These are phyloP conservation scores for Choiromyces venosus DNA, from an alignment of 495 filamentous ascomycete genomes.

Conservation along the genomic window DNA sequence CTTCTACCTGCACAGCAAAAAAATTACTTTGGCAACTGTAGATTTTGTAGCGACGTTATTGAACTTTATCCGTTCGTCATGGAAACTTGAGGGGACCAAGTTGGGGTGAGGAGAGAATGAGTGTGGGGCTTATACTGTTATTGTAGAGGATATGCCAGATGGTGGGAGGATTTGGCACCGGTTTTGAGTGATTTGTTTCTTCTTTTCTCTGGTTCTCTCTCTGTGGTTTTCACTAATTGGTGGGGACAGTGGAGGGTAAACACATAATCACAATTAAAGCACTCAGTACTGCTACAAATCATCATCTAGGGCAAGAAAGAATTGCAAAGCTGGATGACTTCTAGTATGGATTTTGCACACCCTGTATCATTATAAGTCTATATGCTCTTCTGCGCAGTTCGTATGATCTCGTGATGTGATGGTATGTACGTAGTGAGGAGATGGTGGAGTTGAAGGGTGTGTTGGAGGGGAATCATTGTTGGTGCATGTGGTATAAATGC, in stretches of 20 bases:
- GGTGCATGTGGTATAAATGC: conserved; percentile 47
- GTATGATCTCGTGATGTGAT: conserved; percentile 41
- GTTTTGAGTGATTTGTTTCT: conserved; percentile 58
- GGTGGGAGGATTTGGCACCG: conserved; percentile 69
- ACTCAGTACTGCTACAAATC: too few species aligned
- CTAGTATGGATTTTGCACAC: conserved; percentile 47
- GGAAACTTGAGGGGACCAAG: too few species aligned
- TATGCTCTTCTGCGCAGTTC: conserved; percentile 46
- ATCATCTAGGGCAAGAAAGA: conserved; percentile 45
- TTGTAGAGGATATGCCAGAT: conserved; percentile 39
- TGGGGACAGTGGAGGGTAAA: too few species aligned
- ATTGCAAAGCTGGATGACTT: conserved; percentile 46
- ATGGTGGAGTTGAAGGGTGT: conserved; percentile 45
- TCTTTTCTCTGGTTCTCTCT: conserved; percentile 10
- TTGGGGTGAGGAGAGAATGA: too few species aligned
- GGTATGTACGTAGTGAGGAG: conserved; percentile 40
- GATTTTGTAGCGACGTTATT: conserved; percentile 70
- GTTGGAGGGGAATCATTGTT: conserved; percentile 46
- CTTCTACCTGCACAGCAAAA: conserved; percentile 90
- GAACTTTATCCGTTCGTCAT: too few species aligned
- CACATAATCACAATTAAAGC: too few species aligned
- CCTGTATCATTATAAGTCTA: conserved; percentile 47
- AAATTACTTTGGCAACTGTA: conserved; percentile 63
- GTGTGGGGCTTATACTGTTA: too few species aligned
- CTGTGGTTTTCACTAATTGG: conserved; percentile 37